Conservation (phyloP, 768 basidiomycete species). For the Tylopilus sp. region DNA sequence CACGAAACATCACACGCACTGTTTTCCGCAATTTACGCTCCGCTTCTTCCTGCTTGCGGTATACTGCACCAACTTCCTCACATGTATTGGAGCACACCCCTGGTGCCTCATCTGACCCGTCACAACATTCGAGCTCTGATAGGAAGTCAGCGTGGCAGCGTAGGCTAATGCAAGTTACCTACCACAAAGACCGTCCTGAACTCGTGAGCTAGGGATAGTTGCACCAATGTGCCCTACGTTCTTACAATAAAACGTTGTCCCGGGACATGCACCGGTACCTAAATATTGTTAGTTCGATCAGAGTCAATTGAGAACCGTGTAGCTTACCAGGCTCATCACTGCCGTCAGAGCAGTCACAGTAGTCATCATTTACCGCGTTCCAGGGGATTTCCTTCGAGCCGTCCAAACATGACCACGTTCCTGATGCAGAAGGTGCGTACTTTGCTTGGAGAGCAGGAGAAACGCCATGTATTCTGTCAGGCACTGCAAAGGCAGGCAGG, state of each 20-base stretch:
- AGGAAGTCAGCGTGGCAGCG: slow-evolving; percentile 10
- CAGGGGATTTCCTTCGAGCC: slow-evolving; percentile 75
- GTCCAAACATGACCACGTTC: slow-evolving; percentile 77
- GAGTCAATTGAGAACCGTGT: slow-evolving; percentile 4
- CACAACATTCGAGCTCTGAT: slow-evolving; percentile 88
- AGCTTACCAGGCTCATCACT: slow-evolving; percentile 85
- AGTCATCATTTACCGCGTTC: slow-evolving; percentile 88
- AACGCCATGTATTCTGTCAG: slow-evolving; percentile 57
- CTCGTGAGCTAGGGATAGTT: slow-evolving; percentile 73
- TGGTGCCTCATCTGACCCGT: slow-evolving; percentile 87
- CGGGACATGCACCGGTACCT: slow-evolving; percentile 86
- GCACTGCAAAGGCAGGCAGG: slow-evolving; percentile 37
- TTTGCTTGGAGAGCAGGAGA: slow-evolving; percentile 49
- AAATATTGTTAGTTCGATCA: slow-evolving; percentile 5
- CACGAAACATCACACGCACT: slow-evolving; percentile 39
- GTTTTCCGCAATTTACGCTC: slow-evolving; percentile 78
- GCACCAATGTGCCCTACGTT: slow-evolving; percentile 89
- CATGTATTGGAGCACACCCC: slow-evolving; percentile 82
- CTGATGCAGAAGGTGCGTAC: slow-evolving; percentile 50
- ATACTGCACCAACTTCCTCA: slow-evolving; percentile 65
- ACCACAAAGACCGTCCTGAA: slow-evolving; percentile 95
- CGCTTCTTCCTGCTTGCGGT: slow-evolving; percentile 66
- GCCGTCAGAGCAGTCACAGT: slow-evolving; percentile 92
- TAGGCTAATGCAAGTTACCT: slow-evolving; percentile 24
- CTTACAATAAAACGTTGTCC: slow-evolving; percentile 74